Evolutionary conservation across 2,329 filamentous ascomycete species (phyloP).

Genomic region (Aspergillus eucalypticola): DNA sequence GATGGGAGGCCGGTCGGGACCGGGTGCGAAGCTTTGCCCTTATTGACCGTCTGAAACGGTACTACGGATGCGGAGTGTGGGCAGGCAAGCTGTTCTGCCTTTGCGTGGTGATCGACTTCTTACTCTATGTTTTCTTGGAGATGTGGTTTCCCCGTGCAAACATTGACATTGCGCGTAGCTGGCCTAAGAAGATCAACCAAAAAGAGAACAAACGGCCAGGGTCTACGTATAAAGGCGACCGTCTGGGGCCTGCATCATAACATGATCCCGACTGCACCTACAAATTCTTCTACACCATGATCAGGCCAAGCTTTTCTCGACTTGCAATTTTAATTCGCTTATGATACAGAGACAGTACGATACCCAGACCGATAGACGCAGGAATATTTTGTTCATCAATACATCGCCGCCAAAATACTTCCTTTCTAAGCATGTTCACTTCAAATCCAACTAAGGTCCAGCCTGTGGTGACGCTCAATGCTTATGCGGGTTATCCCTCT

Average conservation of each 20-base stretch:
- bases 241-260: constrained; percentile 9
- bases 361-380: neutral
- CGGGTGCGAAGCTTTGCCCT: constrained; percentile 83
- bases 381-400: constrained; percentile 4
- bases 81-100: constrained; percentile 96
- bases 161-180: constrained; percentile 87
- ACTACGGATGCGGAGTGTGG: constrained; percentile 98
- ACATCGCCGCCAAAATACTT: neutral
- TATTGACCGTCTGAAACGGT: constrained; percentile 91
- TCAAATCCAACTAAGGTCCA: neutral
- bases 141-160: constrained; percentile 78
- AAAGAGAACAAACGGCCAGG: constrained; percentile 9
- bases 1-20: constrained; percentile 70
- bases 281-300: too few species aligned
- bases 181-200: constrained; percentile 71
- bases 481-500: constrained; percentile 18
- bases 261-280: too few species aligned
- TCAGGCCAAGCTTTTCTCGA: neutral
- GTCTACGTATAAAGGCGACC: constrained; percentile 7
- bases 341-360: neutral
- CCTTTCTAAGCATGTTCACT: constrained; percentile 1
- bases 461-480: neutral
- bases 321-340: neutral
- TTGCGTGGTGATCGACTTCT: constrained; percentile 89
- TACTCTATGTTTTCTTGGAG: constrained; percentile 86